Evolutionary conservation across 2,329 filamentous ascomycete genomes (phyloP), one percentile per base, ranked within the genome.

Genomic region (Talaromyces pinophilus): DNA sequence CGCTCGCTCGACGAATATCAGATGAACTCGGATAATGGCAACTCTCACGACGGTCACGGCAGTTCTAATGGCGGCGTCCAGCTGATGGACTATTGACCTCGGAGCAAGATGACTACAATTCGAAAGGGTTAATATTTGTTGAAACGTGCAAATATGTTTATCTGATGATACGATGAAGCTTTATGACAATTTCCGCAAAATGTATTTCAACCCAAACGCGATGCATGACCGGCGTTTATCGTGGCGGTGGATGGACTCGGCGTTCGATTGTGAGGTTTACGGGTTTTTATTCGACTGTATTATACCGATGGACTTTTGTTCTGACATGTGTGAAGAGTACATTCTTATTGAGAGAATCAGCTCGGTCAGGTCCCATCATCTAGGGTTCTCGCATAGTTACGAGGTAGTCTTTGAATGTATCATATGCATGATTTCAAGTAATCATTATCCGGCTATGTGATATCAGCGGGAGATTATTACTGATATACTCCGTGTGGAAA

Each of bases 1-100:
- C 84, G 85, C 66, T 91, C 88, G 1, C 82, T 92, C 1, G 90
- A 92, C 74, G 90, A 92, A 70, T 77, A 80, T n/a, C 60, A 52
- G 63, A 70, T 69, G 66, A 74, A 71, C 5, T 72, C 74, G 59
- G 78, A 80, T 52, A 72, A 72, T 5, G 59, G 72, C 33, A 76
- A 78, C 15, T 73, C 75, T n/a, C 74, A 48, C 59, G 59, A 44
- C 46, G 40, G 46, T 40, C 52, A 63, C 5, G 30, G 42, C 15
- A 54, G 10, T n/a, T 44, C 61, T 11, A 48, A 46, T 22, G 54
- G 65, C n/a, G 61, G 72, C 52, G 68, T 70, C 11, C 73, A 74
- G 13, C 65, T 72, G 44, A 80, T 81, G 79, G 79, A 81, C 67
- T 81, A 80, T 67, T 80, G 72, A 75, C 8, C 46, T 40, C 11